Percentiles rank a stretch among this genome's conserved stretches.
These are phyloP conservation scores for Fusarium sp. DNA, from an alignment of 2,329 filamentous ascomycete genomes.

Conservation along the genomic window DNA sequence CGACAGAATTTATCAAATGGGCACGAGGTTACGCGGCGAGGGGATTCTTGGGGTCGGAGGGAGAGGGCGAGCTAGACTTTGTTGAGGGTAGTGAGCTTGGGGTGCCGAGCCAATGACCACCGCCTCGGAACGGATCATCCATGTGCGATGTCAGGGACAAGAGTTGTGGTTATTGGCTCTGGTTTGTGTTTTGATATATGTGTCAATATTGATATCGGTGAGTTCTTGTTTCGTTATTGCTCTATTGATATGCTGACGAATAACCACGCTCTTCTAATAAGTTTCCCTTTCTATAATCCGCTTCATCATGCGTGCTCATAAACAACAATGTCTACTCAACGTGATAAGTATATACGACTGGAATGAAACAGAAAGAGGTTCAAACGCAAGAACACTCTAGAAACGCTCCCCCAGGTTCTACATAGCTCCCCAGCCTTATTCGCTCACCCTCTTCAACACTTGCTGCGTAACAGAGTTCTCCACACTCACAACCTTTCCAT, in stretches of 20 bases:
- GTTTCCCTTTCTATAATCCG: not conserved
- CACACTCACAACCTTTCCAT: not conserved
- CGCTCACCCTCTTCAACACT: not conserved
- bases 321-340: not conserved
- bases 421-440: not conserved
- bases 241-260: not conserved
- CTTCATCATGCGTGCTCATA: not conserved
- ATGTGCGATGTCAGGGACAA: not conserved
- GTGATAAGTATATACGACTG: not conserved
- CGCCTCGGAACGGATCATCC: not conserved
- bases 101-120: not conserved
- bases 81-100: conserved; percentile 6
- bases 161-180: not conserved
- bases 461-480: not conserved
- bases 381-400: not conserved
- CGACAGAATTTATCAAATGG: not conserved
- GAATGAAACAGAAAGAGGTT: not conserved
- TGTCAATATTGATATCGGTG: no score
- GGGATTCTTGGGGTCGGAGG: not conserved
- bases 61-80: not conserved
- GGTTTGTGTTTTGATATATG: not conserved
- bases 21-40: not conserved
- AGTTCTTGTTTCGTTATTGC: rapidly evolving
- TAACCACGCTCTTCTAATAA: not conserved
- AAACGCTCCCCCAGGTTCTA: no score